Percentiles rank a stretch among this genome's conserved stretches.
These are phyloP conservation scores for Scenedesmus sp. DNA, from an alignment of 163 green algal species.

Conservation along the genomic window DNA sequence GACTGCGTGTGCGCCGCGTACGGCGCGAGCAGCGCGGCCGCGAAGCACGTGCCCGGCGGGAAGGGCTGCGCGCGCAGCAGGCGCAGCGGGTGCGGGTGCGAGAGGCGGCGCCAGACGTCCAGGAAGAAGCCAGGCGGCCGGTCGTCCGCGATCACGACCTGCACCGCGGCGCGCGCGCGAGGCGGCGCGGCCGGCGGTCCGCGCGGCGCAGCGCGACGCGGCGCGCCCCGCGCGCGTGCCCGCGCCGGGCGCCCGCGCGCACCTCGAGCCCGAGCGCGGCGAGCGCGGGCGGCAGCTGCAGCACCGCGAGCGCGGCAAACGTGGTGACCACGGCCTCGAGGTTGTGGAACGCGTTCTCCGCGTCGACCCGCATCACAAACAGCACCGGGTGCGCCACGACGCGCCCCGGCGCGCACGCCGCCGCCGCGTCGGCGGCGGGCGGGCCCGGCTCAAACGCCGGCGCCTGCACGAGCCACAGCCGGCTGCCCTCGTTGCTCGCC, in stretches of 20 bases:
- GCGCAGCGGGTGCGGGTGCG: constrained; percentile 14
- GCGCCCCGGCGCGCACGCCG: neutral
- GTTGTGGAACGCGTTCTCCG: constrained; percentile 47
- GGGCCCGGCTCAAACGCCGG: neutral
- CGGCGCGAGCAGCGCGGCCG: constrained; percentile 5
- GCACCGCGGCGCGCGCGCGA: too few species aligned
- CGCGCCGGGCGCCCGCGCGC: too few species aligned
- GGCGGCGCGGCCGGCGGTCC: too few species aligned
- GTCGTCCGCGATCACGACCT: constrained; percentile 47
- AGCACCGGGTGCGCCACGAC: constrained; percentile 34
- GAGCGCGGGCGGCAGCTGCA: constrained; percentile 8
- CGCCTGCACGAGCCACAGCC: constrained; percentile 23
- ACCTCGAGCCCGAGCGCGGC: constrained; percentile 19
- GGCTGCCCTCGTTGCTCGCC: constrained; percentile 32
- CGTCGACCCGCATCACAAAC: constrained; percentile 15
- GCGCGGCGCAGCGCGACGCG: too few species aligned
- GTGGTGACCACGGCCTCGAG: constrained; percentile 17
- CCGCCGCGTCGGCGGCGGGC: neutral
- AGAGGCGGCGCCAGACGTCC: constrained; percentile 24
- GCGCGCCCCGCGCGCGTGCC: too few species aligned
- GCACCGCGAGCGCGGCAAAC: constrained; percentile 30
- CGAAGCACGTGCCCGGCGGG: constrained; percentile 40
- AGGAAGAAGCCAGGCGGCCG: constrained; percentile 16
- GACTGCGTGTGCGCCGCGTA: constrained; percentile 37
- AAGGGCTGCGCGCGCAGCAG: constrained; percentile 22